Evolutionary conservation across 1,139 yeast genomes (phyloP).

Genomic region (Candida sp.): DNA sequence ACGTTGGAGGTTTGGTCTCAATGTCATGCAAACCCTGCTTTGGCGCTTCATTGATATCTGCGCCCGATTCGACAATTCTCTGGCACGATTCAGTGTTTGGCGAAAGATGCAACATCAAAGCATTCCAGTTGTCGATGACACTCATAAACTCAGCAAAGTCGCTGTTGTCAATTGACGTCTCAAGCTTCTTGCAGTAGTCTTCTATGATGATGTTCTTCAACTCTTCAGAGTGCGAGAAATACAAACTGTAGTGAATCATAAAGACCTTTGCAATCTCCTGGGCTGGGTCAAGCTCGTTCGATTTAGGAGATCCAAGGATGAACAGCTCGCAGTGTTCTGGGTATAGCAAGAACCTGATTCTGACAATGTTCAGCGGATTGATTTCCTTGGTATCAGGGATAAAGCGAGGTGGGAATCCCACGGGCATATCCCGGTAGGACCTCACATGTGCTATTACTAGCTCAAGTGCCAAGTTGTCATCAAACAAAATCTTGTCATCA

Average conservation of each 20-base stretch:
- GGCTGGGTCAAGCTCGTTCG: constrained; percentile 70
- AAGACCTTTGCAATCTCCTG: constrained; percentile 65
- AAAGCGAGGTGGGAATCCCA: constrained; percentile 40
- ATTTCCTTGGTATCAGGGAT: constrained; percentile 20
- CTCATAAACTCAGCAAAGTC: constrained; percentile 39
- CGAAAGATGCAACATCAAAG: constrained; percentile 37
- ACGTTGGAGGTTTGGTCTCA: constrained; percentile 19
- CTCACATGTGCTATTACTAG: constrained; percentile 32
- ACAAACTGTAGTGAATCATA: constrained; percentile 46
- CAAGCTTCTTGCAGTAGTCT: constrained; percentile 36
- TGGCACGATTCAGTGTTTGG: constrained; percentile 25
- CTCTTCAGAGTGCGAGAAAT: constrained; percentile 40
- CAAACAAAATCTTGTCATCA: constrained; percentile 20
- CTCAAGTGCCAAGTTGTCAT: constrained; percentile 33
- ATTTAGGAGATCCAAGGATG: constrained; percentile 48
- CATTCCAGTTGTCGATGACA: constrained; percentile 48
- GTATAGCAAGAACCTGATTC: constrained; percentile 40
- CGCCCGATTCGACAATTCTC: constrained; percentile 10
- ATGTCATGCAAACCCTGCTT: constrained; percentile 25
- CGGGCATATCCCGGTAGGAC: constrained; percentile 38
- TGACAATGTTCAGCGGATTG: constrained; percentile 36
- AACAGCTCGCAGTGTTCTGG: constrained; percentile 48
- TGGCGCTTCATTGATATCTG: constrained; percentile 38
- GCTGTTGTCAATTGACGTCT: constrained; percentile 34
- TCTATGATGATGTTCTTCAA: constrained; percentile 39